Evolutionary conservation across 805 yeast genomes (phyloP).

Genomic region (Ogataea chonburiensis): DNA sequence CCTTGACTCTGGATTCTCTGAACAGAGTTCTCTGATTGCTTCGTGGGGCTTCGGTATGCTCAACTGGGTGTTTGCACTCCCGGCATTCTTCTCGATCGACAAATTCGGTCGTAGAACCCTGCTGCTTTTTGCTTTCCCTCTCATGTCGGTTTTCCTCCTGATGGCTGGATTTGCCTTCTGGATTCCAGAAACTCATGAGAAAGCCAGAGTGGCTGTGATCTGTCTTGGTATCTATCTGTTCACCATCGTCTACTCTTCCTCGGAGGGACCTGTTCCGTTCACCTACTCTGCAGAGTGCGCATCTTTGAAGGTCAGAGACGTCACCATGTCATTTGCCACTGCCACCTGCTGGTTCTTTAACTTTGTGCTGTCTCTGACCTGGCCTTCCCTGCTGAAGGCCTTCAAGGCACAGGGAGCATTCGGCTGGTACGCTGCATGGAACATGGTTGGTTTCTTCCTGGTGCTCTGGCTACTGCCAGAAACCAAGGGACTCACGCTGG

Average conservation of each 20-base stretch:
- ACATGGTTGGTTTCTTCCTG: slow-evolving; percentile 64
- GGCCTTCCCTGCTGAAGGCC: slow-evolving; percentile 69
- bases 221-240: slow-evolving; percentile 72
- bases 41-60: slow-evolving; percentile 72
- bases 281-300: slow-evolving; percentile 84
- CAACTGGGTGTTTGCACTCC: slow-evolving; percentile 41
- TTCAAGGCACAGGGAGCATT: slow-evolving; percentile 83
- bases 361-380: slow-evolving; percentile 66
- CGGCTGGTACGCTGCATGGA: slow-evolving; percentile 88
- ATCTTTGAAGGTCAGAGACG: slow-evolving; percentile 74
- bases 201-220: slow-evolving; percentile 65
- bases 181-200: slow-evolving; percentile 44
- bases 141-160: slow-evolving; percentile 57
- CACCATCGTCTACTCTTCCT: slow-evolving; percentile 73
- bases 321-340: slow-evolving; percentile 79
- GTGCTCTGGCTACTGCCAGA: slow-evolving; percentile 73
- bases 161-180: slow-evolving; percentile 72
- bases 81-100: slow-evolving; percentile 34
- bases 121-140: slow-evolving; percentile 58
- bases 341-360: slow-evolving; percentile 76
- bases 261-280: slow-evolving; percentile 90
- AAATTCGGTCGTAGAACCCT: slow-evolving; percentile 49
- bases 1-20: slow-evolving; percentile 61
- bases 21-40: slow-evolving; percentile 64
- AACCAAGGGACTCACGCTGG: slow-evolving; percentile 69